Conservation (phyloP, 148 eudicot species). For the Diospyros lotus region DNA sequence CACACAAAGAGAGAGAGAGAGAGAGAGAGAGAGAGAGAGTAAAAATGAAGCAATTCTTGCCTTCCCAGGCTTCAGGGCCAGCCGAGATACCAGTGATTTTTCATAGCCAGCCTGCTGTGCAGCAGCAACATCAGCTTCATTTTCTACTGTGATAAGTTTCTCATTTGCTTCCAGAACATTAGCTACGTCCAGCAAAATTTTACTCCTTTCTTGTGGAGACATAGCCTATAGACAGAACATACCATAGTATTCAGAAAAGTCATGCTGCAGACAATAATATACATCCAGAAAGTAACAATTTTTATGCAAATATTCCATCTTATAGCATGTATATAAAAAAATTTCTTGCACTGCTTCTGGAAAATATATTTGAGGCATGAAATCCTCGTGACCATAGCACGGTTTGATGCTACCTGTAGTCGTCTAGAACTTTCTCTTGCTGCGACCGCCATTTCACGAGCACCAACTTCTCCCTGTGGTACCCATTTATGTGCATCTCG, state of each 20-base stretch:
- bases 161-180: conserved; percentile 80
- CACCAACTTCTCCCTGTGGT: conserved; percentile 48
- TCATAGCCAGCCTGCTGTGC: conserved; percentile 83
- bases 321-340: neutral
- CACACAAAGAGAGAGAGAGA: neutral
- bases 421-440: conserved; percentile 85
- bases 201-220: conserved; percentile 66
- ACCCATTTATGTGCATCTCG: conserved; percentile 63
- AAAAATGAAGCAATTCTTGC: conserved; percentile 29
- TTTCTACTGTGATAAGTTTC: conserved; percentile 53
- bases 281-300: neutral
- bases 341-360: neutral
- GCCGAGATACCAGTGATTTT: conserved; percentile 61
- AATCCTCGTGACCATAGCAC: neutral
- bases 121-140: conserved; percentile 71
- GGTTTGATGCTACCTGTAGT: conserved; percentile 61
- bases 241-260: neutral
- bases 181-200: conserved; percentile 69
- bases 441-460: conserved; percentile 88
- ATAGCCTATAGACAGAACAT: conserved; percentile 48
- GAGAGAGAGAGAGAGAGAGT: neutral
- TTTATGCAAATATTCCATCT: neutral
- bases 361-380: neutral
- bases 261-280: neutral
- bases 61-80: conserved; percentile 83